Evolutionary conservation across 2,329 filamentous ascomycete species (phyloP).

Genomic region (Cytospora piceicola): DNA sequence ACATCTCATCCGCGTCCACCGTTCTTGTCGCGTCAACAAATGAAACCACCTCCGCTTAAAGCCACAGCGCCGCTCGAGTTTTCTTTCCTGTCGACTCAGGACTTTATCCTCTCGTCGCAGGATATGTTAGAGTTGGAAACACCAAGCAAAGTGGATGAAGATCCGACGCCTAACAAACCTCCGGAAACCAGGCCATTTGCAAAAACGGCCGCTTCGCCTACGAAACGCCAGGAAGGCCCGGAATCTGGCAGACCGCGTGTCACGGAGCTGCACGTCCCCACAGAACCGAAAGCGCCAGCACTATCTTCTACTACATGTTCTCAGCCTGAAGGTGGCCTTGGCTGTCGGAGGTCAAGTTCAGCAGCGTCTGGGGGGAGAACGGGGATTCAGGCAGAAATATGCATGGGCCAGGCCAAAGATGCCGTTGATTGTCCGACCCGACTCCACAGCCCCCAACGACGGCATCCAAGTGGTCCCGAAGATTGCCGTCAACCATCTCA

Average conservation of each 20-base stretch:
- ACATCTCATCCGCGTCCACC: constrained; percentile 15
- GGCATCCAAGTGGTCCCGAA: neutral
- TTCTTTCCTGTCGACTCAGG: constrained; percentile 50
- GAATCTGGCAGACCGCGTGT: neutral
- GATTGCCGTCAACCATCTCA: neutral
- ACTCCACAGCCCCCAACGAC: neutral
- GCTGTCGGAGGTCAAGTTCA: neutral
- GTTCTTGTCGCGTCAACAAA: neutral
- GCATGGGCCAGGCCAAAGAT: neutral
- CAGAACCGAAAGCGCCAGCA: neutral
- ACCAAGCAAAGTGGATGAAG: constrained; percentile 20
- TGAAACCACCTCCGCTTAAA: neutral
- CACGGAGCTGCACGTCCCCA: neutral
- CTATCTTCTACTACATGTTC: neutral
- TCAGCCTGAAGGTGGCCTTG: neutral
- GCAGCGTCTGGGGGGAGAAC: neutral
- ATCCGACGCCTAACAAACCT: no score
- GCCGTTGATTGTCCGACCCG: neutral
- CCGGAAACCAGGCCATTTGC: neutral
- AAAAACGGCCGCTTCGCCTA: neutral
- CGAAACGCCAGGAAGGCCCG: neutral
- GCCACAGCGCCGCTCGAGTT: constrained; percentile 30
- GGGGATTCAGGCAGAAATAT: neutral
- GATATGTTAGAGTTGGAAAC: constrained; percentile 50
- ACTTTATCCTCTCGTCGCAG: constrained; percentile 51